phyloP scores from a whole-genome alignment of 208 protist species.

The Leishmania turanica region DNA sequence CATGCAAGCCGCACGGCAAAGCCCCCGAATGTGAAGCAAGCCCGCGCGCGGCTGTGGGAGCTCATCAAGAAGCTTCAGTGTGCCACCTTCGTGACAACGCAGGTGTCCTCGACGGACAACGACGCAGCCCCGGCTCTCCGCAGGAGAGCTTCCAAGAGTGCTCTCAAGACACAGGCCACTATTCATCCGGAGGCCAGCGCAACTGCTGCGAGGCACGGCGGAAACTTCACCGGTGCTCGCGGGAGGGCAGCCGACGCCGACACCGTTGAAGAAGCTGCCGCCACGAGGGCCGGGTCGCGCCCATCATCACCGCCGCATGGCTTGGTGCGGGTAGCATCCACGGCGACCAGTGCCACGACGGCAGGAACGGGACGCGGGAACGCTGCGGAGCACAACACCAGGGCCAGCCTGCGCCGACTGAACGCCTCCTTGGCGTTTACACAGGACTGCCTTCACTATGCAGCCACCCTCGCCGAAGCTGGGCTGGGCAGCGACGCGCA shows the following conservation, averaged over 20 bases:
- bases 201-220: background rate
- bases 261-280: background rate
- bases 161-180: background rate
- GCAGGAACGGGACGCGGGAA: background rate
- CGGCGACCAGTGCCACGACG: background rate
- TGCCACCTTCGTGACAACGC: constrained; percentile 9
- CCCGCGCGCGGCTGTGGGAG: constrained; percentile 18
- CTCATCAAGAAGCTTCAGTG: constrained; percentile 26
- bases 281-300: background rate
- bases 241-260: constrained; percentile 3
- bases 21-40: constrained; percentile 12
- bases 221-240: no score
- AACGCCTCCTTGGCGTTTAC: constrained; percentile 22
- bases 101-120: constrained; percentile 10
- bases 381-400: constrained; percentile 1
- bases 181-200: background rate
- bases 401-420: constrained; percentile 22
- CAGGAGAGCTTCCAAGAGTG: background rate
- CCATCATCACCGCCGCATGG: background rate
- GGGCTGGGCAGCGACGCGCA: constrained; percentile 30
- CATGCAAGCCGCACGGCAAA: background rate
- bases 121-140: background rate
- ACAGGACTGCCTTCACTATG: constrained; percentile 28
- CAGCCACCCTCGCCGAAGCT: constrained; percentile 20
- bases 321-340: background rate